phyloP scores from a whole-genome alignment of 768 basidiomycete genomes.

The Sistotremastrum suecicum region DNA sequence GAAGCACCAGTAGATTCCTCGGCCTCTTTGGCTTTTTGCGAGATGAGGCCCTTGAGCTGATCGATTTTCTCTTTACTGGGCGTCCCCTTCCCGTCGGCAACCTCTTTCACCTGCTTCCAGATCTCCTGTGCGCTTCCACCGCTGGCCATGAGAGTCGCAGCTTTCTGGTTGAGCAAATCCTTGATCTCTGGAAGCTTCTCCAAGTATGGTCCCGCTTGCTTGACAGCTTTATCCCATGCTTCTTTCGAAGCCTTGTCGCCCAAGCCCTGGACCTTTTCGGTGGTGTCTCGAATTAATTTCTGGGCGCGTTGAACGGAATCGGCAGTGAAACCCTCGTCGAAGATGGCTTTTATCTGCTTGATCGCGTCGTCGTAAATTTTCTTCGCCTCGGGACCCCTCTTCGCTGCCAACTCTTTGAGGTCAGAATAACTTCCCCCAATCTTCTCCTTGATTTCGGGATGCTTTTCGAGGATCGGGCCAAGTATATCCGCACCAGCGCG shows the following conservation, averaged over 20 bases:
- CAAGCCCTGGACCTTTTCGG: slow-evolving; percentile 13
- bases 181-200: slow-evolving; percentile 16
- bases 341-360: slow-evolving; percentile 13
- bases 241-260: slow-evolving; percentile 12
- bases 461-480: slow-evolving; percentile 12
- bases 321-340: slow-evolving; percentile 14
- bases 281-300: slow-evolving; percentile 15
- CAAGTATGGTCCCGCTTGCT: slow-evolving; percentile 14
- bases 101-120: slow-evolving; percentile 13
- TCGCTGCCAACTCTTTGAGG: slow-evolving; percentile 14
- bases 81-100: slow-evolving; percentile 9
- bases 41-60: slow-evolving; percentile 15
- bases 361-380: slow-evolving; percentile 14
- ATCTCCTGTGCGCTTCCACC: slow-evolving; percentile 11
- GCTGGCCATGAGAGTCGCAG: slow-evolving; percentile 11
- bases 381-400: slow-evolving; percentile 18
- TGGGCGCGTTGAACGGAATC: slow-evolving; percentile 13
- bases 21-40: slow-evolving; percentile 15
- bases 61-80: slow-evolving; percentile 15
- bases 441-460: slow-evolving; percentile 17
- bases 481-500: slow-evolving; percentile 17
- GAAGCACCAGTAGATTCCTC: slow-evolving; percentile 5
- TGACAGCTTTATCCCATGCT: slow-evolving; percentile 14
- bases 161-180: slow-evolving; percentile 15
- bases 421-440: slow-evolving; percentile 17